These are phyloP conservation scores for Stachybotrys echinatus DNA, from an alignment of 2,329 filamentous ascomycete genomes.

Conservation along the genomic window DNA sequence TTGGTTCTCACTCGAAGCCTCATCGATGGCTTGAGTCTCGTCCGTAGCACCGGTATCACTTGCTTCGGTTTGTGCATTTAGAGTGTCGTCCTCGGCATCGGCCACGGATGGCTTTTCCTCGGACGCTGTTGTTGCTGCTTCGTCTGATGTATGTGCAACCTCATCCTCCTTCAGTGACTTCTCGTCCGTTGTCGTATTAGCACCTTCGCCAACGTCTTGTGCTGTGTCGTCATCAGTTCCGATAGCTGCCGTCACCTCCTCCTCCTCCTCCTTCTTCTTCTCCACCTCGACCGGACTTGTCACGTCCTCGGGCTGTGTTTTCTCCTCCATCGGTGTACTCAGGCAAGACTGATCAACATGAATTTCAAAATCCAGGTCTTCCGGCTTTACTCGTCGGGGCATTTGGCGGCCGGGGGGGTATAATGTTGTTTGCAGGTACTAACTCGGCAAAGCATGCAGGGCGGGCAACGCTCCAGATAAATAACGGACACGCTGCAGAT, in stretches of 20 bases:
- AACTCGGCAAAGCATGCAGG: conserved; percentile 10
- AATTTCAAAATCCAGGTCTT: conserved; percentile 40
- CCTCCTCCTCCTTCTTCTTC: background rate
- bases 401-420: conserved; percentile 13
- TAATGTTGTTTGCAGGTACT: conserved; percentile 9
- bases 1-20: no score
- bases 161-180: no score
- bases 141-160: background rate
- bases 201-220: background rate
- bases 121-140: no score
- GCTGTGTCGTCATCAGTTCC: background rate
- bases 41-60: no score
- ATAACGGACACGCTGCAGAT: background rate
- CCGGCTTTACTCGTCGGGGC: conserved; percentile 20
- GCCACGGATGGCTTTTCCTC: background rate
- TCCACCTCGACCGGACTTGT: conserved; percentile 1
- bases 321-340: conserved; percentile 34
- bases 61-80: no score
- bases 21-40: background rate
- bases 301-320: conserved; percentile 14
- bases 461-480: background rate
- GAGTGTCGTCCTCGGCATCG: background rate
- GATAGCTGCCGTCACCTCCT: background rate
- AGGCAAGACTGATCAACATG: conserved; percentile 42
- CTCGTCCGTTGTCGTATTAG: background rate